Base-by-base conservation (phyloP, 768 basidiomycete genomes). In the Botryobasidium botryosum region DNA sequence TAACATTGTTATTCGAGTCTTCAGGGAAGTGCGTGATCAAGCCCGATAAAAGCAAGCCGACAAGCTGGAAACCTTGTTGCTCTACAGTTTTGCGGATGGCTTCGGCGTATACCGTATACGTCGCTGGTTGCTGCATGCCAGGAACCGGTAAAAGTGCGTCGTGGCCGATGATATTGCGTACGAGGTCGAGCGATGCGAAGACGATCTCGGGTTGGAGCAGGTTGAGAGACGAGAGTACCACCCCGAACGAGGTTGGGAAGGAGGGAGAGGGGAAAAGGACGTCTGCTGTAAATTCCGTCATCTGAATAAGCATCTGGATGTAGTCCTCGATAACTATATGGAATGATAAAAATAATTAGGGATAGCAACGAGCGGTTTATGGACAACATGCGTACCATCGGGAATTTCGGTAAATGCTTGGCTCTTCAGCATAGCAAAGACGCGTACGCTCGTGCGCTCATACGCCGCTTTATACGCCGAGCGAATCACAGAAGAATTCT, bases 321-420 rank as follows among this genome's bases (percentile, higher is more conserved):
- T 91, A 97, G 57, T 99, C 94, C 59, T 97, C 92, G 55, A 99
- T 64, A 23, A 96, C 94, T 97, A 50, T 31, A 26, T 27, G 32
- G 23, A n/a, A 20, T n/a, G 20, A 43, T 46, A 39, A 47, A 47
- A 35, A 40, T 52, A 12, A 45, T 25, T 25, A 13, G n/a, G 18
- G 13, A 33, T 31, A 41, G 38, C 23, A 6, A 17, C 24, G 25
- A 41, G 48, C 12, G n/a, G n/a, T n/a, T 21, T 41, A 42, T 10
- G 5, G 6, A 28, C 20, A 33, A 7, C 13, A 3, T n/a, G 57
- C 82, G 56, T 54, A 96, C 94, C 77, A 63, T 97, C 94, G 29
- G 91, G 87, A 29, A 94, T 70, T 45, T 81, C 77, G 23, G 71
- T 63, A 15, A 85, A 74, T 5, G 69, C 59, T 53, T 82, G 80